Evolutionary conservation across 768 basidiomycete genomes (phyloP).

Genomic region (Leccinum barrowsii): DNA sequence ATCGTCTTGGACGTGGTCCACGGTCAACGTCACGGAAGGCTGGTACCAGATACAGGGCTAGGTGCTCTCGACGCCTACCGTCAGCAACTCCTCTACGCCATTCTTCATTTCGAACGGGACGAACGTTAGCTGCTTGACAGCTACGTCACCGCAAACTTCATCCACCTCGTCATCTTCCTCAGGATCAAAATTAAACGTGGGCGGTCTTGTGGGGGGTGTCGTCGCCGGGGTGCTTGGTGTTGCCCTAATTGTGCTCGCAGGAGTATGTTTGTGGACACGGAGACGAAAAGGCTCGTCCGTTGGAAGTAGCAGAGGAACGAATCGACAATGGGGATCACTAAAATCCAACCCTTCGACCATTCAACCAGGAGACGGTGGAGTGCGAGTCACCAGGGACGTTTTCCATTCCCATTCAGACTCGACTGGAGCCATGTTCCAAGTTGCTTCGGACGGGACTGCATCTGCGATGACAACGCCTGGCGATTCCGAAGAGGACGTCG

Average conservation of each 20-base stretch:
- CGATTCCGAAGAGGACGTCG: slow-evolving; percentile 22
- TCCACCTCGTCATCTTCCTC: slow-evolving; percentile 18
- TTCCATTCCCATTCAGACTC: slow-evolving; percentile 25
- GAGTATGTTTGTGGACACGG: slow-evolving; percentile 30
- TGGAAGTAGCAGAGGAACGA: slow-evolving; percentile 27
- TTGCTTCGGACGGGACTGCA: slow-evolving; percentile 7
- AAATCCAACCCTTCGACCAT: slow-evolving; percentile 20
- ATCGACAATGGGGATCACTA: slow-evolving; percentile 28
- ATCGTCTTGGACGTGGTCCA: slow-evolving; percentile 38
- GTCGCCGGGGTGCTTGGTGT: slow-evolving; percentile 44
- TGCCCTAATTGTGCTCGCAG: slow-evolving; percentile 29
- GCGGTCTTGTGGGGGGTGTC: slow-evolving; percentile 50
- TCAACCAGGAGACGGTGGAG: background rate
- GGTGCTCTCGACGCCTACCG: slow-evolving; percentile 1
- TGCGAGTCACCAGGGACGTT: background rate
- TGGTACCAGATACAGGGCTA: slow-evolving; percentile 40
- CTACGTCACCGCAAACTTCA: slow-evolving; percentile 9
- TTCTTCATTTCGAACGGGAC: slow-evolving; percentile 40
- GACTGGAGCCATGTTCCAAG: slow-evolving; percentile 14
- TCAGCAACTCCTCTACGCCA: slow-evolving; percentile 19
- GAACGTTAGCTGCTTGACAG: slow-evolving; percentile 32
- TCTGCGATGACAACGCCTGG: slow-evolving; percentile 18
- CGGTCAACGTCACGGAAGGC: slow-evolving; percentile 46
- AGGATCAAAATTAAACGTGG: slow-evolving; percentile 32
- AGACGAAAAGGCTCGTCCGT: slow-evolving; percentile 15